A percentile compares a stretch with the other conserved stretches of the same genome.
phyloP scores from a whole-genome alignment of 345 rosid species.

The Diplotaxis tenuifolia region DNA sequence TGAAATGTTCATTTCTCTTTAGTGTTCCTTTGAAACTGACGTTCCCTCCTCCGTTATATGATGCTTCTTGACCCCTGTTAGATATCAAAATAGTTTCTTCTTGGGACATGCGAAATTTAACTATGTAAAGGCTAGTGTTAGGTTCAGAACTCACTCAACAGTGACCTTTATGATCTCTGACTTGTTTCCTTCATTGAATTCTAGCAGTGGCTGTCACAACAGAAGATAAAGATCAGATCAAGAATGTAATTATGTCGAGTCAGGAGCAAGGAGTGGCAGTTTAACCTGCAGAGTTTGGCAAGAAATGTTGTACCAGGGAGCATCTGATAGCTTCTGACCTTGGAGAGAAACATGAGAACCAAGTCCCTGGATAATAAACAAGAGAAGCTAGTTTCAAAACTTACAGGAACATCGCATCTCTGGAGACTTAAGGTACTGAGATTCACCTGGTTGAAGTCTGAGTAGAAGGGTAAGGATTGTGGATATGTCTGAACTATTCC shows the following conservation, averaged over 20 bases:
- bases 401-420: background rate
- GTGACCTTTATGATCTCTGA: conserved; percentile 45
- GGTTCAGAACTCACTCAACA: conserved; percentile 59
- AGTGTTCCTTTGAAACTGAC: conserved; percentile 70
- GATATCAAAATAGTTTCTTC: background rate
- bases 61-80: conserved; percentile 56
- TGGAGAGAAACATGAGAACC: conserved; percentile 60
- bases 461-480: conserved; percentile 58
- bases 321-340: conserved; percentile 40
- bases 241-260: background rate
- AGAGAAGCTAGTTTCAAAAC: conserved; percentile 5
- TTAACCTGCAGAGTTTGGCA: conserved; percentile 74
- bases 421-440: background rate
- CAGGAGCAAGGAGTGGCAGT: background rate
- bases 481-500: conserved; percentile 59
- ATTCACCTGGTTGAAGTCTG: conserved; percentile 67
- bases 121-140: background rate
- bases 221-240: background rate
- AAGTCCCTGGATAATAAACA: conserved; percentile 49
- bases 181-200: conserved; percentile 36
- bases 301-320: conserved; percentile 74
- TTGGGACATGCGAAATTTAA: background rate
- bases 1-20: conserved; percentile 40
- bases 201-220: conserved; percentile 59
- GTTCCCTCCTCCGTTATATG: conserved; percentile 75